A percentile compares a stretch with the other conserved stretches of the same genome.
Conservation (phyloP, 176 grass and related monocot species). For the Rhipidocladum racemiflorum region DNA sequence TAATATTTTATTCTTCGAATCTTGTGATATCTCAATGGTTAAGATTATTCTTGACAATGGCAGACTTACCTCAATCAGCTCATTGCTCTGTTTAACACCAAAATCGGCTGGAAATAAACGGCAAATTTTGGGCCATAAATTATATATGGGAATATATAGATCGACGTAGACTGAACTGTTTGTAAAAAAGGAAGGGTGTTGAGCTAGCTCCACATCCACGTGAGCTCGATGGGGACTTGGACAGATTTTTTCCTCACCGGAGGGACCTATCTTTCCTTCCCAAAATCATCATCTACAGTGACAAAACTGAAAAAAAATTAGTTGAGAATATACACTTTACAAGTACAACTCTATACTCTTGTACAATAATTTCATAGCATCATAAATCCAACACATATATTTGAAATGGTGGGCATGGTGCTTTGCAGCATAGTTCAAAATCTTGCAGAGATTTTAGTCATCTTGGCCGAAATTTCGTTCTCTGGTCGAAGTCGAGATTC, state of each 20-base stretch:
- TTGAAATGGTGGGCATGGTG: no score
- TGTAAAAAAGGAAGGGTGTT: not conserved
- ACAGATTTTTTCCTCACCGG: not conserved
- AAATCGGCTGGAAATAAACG: not conserved
- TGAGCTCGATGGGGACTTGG: not conserved
- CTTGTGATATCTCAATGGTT: not conserved
- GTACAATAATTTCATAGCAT: no score
- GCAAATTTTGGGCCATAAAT: not conserved
- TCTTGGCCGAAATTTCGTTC: no score
- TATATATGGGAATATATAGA: not conserved
- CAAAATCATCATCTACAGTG: not conserved
- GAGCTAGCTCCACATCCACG: constrained; percentile 15
- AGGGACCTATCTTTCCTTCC: not conserved
- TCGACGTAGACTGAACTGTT: not conserved
- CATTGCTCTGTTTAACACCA: not conserved
- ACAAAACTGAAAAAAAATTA: no score
- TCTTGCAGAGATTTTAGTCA: no score
- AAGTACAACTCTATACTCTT: no score
- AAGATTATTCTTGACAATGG: not conserved
- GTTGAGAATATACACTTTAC: no score
- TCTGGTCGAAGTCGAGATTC: no score
- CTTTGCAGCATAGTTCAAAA: no score
- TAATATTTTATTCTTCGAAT: not conserved
- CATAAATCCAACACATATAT: no score
- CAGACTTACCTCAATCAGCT: not conserved